Percentiles rank a stretch among this genome's conserved stretches.
These are phyloP conservation scores for Saraca asoca DNA, from an alignment of 331 rosid species.

Conservation along the genomic window DNA sequence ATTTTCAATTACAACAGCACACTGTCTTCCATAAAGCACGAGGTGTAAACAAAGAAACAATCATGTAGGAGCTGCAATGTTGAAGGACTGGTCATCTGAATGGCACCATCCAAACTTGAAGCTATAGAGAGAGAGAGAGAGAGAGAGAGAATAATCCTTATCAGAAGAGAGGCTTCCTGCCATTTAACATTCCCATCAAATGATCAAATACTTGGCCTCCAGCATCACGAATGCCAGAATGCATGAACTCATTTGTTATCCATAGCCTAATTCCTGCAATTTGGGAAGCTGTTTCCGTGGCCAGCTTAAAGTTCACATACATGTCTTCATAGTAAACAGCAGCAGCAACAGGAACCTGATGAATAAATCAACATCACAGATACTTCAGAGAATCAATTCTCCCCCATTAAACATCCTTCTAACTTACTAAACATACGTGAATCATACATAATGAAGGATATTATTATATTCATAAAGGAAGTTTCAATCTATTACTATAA, in stretches of 20 bases:
- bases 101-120: not conserved
- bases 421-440: not conserved
- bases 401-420: not conserved
- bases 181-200: slow-evolving; percentile 78
- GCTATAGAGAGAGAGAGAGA: not conserved
- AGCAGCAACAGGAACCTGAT: slow-evolving; percentile 95
- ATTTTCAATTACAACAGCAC: not conserved
- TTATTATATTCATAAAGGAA: not conserved
- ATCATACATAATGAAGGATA: not conserved
- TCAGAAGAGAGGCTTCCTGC: slow-evolving; percentile 87
- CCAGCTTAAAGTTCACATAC: slow-evolving; percentile 75
- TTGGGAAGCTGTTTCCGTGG: slow-evolving; percentile 78
- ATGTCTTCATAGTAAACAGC: slow-evolving; percentile 87
- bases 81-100: not conserved
- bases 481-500: no score
- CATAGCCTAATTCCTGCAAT: slow-evolving; percentile 82
- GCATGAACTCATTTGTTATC: slow-evolving; percentile 91
- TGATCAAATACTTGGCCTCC: slow-evolving; percentile 80
- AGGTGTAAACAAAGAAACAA: not conserved
- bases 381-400: not conserved
- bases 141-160: not conserved
- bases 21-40: not conserved
- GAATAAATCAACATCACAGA: not conserved
- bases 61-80: not conserved
- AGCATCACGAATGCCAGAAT: slow-evolving; percentile 87